Conservation (phyloP, 805 yeast species). For the Isabelozyma rhagii region DNA sequence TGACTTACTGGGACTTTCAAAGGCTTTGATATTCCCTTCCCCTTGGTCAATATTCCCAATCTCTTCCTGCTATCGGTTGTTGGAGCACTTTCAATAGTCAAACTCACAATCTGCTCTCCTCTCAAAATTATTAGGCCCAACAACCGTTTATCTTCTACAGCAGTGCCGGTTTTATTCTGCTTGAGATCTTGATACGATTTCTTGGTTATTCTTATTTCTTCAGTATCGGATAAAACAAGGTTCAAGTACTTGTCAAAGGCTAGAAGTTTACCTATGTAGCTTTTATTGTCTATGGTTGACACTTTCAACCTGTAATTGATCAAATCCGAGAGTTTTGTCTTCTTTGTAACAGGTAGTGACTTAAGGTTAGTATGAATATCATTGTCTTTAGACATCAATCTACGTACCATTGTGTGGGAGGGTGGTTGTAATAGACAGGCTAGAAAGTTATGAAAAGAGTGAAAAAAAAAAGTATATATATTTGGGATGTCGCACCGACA, state of each 20-base stretch:
- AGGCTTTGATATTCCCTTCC: constrained; percentile 30
- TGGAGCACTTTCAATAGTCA: constrained; percentile 64
- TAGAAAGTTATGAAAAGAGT: no score
- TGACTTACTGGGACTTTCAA: constrained; percentile 31
- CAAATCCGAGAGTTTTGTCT: constrained; percentile 57
- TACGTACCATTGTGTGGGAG: no score
- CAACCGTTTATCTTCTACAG: constrained; percentile 66
- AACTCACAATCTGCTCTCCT: constrained; percentile 81
- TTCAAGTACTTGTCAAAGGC: constrained; percentile 92
- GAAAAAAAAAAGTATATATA: no score
- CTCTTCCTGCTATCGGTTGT: constrained; percentile 37
- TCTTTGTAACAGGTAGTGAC: constrained; percentile 23
- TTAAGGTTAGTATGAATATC: constrained; percentile 3
- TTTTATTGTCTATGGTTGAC: constrained; percentile 72
- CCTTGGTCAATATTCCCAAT: constrained; percentile 15
- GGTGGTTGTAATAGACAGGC: no score
- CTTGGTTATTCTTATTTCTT: constrained; percentile 75
- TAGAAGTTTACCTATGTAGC: constrained; percentile 72
- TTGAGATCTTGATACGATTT: constrained; percentile 44
- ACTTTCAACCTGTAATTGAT: constrained; percentile 72
- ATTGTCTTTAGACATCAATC: background rate
- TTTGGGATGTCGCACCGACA: background rate
- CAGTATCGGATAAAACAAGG: constrained; percentile 77
- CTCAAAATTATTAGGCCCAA: constrained; percentile 81
- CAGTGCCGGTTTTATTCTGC: constrained; percentile 25